Conservation (phyloP, 345 rosid genomes). For the Boechera retrofracta region DNA sequence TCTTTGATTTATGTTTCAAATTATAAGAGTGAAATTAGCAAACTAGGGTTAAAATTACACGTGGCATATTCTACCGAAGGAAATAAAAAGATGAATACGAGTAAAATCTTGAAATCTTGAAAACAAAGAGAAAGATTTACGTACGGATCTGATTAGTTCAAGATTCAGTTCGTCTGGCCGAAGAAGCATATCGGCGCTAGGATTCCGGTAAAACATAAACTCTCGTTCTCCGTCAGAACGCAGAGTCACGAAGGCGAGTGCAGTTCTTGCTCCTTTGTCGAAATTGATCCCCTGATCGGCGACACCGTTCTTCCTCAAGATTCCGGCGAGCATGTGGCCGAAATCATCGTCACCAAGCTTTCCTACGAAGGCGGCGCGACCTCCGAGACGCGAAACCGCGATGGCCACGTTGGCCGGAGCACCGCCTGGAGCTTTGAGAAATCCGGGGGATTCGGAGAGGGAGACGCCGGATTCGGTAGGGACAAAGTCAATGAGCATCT, state of each 20-base stretch:
- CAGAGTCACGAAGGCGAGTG: conserved; percentile 63
- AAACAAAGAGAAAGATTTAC: conserved; percentile 27
- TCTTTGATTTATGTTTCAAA: too few relatives aligned
- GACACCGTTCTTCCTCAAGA: conserved; percentile 62
- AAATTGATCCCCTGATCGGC: conserved; percentile 56
- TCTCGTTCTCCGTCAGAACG: conserved; percentile 66
- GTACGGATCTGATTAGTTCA: conserved; percentile 56
- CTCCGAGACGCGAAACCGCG: conserved; percentile 59
- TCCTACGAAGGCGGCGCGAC: conserved; percentile 60
- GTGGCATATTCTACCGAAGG: too few relatives aligned
- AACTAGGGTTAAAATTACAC: neutral
- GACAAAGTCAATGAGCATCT: conserved; percentile 66
- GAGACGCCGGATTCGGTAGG: conserved; percentile 63
- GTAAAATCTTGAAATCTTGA: neutral
- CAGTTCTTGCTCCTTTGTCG: conserved; percentile 70
- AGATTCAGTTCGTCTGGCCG: conserved; percentile 57
- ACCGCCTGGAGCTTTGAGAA: conserved; percentile 64
- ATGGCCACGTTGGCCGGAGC: conserved; percentile 72
- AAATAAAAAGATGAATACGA: neutral
- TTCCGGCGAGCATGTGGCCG: conserved; percentile 65
- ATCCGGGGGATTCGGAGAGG: conserved; percentile 57
- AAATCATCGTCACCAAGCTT: conserved; percentile 72
- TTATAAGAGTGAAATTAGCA: neutral
- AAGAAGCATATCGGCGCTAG: conserved; percentile 80
- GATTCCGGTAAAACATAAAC: conserved; percentile 70